Conservation (phyloP, 768 basidiomycete species). For the Calocybe cyanea region DNA sequence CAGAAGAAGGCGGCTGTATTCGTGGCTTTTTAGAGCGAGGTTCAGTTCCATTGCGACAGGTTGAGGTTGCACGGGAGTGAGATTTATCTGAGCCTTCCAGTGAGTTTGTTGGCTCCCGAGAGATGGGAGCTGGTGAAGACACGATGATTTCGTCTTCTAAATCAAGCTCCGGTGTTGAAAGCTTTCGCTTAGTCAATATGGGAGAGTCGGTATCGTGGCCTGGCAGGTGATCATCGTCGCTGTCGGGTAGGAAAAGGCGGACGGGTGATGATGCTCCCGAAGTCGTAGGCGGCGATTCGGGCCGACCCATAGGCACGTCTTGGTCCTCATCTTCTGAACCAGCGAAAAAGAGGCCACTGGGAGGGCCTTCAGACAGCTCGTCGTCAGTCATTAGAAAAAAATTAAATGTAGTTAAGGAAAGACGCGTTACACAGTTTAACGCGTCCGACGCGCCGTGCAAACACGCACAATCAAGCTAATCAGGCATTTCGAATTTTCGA, state of each 20-base stretch:
- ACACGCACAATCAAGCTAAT: conserved; percentile 30
- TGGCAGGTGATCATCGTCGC: conserved; percentile 27
- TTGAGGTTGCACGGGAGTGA: conserved; percentile 6
- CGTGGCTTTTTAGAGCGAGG: conserved; percentile 54
- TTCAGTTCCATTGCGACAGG: conserved; percentile 5
- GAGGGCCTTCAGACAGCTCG: conserved; percentile 25
- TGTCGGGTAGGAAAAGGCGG: conserved; percentile 32
- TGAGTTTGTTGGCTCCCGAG: conserved; percentile 38
- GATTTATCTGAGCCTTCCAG: conserved; percentile 24
- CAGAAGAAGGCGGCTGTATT: conserved; percentile 25
- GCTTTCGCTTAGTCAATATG: conserved; percentile 16
- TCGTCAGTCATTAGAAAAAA: conserved; percentile 24
- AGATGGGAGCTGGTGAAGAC: conserved; percentile 24
- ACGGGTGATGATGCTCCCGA: conserved; percentile 16
- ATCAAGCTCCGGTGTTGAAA: conserved; percentile 9
- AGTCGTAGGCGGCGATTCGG: conserved; percentile 13
- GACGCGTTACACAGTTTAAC: conserved; percentile 25
- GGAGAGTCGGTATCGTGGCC: conserved; percentile 5
- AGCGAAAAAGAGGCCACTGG: conserved; percentile 53
- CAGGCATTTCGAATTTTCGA: conserved; percentile 5
- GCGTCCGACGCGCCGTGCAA: conserved; percentile 34
- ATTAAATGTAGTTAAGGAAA: conserved; percentile 8
- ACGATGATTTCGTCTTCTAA: conserved; percentile 16
- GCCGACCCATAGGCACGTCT: conserved; percentile 15
- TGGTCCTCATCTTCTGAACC: conserved; percentile 52